Evolutionary conservation across 495 filamentous ascomycete genomes (phyloP).

Genomic region (Xylaria cubensis): DNA sequence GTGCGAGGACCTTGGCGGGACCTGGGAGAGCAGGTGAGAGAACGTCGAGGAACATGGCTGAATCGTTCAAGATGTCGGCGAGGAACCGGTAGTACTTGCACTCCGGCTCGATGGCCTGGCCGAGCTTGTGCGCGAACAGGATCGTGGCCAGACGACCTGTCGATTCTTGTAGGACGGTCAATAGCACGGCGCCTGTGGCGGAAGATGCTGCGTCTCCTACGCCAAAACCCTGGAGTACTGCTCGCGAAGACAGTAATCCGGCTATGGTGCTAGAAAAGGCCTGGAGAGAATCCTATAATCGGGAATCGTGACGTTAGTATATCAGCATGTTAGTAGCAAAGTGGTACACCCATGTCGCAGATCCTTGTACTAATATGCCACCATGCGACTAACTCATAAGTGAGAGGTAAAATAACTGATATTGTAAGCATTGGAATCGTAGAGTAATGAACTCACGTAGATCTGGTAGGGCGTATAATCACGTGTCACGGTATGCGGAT

Average conservation of each 20-base stretch:
- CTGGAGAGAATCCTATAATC: slow-evolving; percentile 77
- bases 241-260: slow-evolving; percentile 83
- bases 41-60: slow-evolving; percentile 87
- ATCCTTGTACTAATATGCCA: background rate
- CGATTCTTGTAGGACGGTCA: slow-evolving; percentile 85
- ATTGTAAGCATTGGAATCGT: background rate
- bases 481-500: slow-evolving; percentile 85
- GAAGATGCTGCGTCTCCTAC: slow-evolving; percentile 87
- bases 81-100: slow-evolving; percentile 92
- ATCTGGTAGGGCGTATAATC: slow-evolving; percentile 83
- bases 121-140: slow-evolving; percentile 83
- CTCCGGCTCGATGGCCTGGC: slow-evolving; percentile 88
- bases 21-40: slow-evolving; percentile 82
- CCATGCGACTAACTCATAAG: background rate
- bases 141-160: slow-evolving; percentile 89
- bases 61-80: slow-evolving; percentile 92
- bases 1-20: slow-evolving; percentile 66
- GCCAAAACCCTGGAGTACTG: slow-evolving; percentile 90
- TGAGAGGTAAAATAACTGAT: background rate
- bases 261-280: slow-evolving; percentile 96
- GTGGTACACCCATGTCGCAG: background rate
- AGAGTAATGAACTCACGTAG: slow-evolving; percentile 36
- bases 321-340: background rate
- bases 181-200: slow-evolving; percentile 84
- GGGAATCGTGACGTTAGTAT: slow-evolving; percentile 27